These are phyloP conservation scores for Myriosclerotinia curreyana DNA, from an alignment of 2,329 filamentous ascomycete species.

Conservation along the genomic window DNA sequence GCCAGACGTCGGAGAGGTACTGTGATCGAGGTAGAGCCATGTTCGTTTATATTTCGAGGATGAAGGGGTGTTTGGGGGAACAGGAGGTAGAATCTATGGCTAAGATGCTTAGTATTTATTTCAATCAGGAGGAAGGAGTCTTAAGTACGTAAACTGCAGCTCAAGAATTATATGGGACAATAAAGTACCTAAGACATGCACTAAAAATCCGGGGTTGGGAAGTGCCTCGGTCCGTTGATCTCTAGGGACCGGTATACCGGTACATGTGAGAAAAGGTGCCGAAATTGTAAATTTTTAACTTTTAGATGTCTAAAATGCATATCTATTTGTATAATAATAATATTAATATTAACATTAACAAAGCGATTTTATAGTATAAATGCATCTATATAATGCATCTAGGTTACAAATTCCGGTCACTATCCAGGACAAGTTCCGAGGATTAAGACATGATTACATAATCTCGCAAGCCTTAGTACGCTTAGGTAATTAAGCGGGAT, in stretches of 20 bases:
- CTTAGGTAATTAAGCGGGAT: background rate
- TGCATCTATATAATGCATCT: too few species aligned
- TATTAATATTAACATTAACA: too few species aligned
- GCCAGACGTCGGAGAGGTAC: constrained; percentile 82
- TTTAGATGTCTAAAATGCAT: too few species aligned
- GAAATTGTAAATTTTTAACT: too few species aligned
- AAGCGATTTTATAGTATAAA: too few species aligned
- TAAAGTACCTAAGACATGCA: background rate
- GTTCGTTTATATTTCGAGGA: background rate
- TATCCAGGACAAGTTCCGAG: background rate
- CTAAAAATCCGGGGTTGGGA: background rate
- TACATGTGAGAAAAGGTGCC: too few species aligned
- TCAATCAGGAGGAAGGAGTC: too few species aligned
- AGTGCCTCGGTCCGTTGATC: background rate
- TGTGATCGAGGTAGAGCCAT: constrained; percentile 59
- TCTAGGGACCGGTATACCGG: too few species aligned
- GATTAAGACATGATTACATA: constrained; percentile 8
- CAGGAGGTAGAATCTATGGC: background rate
- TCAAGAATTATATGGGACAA: background rate
- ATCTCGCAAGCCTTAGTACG: background rate
- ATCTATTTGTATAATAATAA: too few species aligned
- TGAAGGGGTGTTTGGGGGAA: too few species aligned
- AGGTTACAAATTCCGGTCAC: too few species aligned
- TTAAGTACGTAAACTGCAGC: background rate
- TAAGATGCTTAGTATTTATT: background rate